These are phyloP conservation scores for Phlegmacium glaucopus DNA, from an alignment of 768 basidiomycete species.

Conservation along the genomic window DNA sequence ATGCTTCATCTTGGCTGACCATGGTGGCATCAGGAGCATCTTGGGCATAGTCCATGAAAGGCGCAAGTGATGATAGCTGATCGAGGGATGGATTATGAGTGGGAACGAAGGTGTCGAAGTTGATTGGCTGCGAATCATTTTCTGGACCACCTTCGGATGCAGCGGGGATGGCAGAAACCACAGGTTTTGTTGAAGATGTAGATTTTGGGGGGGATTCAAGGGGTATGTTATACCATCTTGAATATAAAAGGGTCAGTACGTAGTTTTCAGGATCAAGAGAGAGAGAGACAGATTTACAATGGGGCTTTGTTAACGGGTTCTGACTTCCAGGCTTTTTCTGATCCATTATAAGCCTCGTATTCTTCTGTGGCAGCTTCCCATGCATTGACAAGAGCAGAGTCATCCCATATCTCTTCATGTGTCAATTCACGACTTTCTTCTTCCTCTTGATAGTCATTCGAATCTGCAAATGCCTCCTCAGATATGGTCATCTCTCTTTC, in stretches of 20 bases:
- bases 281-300: constrained; percentile 44
- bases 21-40: constrained; percentile 31
- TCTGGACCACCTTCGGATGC: constrained; percentile 22
- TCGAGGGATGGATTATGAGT: constrained; percentile 62
- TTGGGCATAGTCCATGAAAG: constrained; percentile 20
- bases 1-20: constrained; percentile 72
- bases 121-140: constrained; percentile 55
- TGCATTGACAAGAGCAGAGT: constrained; percentile 76
- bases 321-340: constrained; percentile 68
- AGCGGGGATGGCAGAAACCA: background rate
- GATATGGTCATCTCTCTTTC: constrained; percentile 8
- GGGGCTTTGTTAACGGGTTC: constrained; percentile 70
- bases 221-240: constrained; percentile 79
- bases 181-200: background rate
- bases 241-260: background rate
- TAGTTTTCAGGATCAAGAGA: background rate
- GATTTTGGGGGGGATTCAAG: constrained; percentile 16
- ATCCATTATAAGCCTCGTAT: constrained; percentile 71
- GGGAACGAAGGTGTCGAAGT: constrained; percentile 71
- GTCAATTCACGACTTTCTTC: constrained; percentile 63
- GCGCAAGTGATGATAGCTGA: constrained; percentile 10
- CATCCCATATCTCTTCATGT: constrained; percentile 82
- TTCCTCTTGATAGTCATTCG: constrained; percentile 26
- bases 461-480: constrained; percentile 7
- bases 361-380: constrained; percentile 85